Evolutionary conservation across 257 asterid genomes (phyloP).

Genomic region (Capsicum chinense): DNA sequence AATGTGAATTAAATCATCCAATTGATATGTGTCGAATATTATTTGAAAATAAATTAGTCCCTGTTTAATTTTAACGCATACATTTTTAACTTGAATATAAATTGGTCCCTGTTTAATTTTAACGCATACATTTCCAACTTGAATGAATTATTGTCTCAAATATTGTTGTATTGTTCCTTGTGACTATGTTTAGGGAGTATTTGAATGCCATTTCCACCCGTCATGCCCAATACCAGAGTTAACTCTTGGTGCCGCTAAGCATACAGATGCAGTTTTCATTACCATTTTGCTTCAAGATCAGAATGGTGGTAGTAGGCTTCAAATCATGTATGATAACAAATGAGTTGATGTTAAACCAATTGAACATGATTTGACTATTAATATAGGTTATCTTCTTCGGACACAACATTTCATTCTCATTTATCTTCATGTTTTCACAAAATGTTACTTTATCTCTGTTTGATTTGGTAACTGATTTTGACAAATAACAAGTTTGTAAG

Average conservation of each 20-base stretch:
- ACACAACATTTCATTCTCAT: background rate
- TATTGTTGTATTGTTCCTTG: too few relatives aligned
- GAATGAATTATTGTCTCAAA: too few relatives aligned
- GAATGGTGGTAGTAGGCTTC: constrained; percentile 59
- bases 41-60: too few relatives aligned
- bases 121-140: too few relatives aligned
- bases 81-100: too few relatives aligned
- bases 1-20: too few relatives aligned
- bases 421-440: background rate
- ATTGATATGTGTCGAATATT: too few relatives aligned
- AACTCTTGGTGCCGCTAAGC: constrained; percentile 58
- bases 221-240: constrained; percentile 70
- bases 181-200: background rate
- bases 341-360: constrained; percentile 56
- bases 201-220: constrained; percentile 62
- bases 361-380: constrained; percentile 57
- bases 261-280: constrained; percentile 62
- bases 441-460: too few relatives aligned
- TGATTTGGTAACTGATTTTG: constrained; percentile 43
- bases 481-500: constrained; percentile 69
- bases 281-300: constrained; percentile 71
- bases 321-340: constrained; percentile 53
- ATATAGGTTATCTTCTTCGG: constrained; percentile 79
- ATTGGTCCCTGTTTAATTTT: too few relatives aligned
- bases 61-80: too few relatives aligned